These are phyloP conservation scores for Fusarium globosum DNA, from an alignment of 2,329 filamentous ascomycete genomes.

Conservation along the genomic window DNA sequence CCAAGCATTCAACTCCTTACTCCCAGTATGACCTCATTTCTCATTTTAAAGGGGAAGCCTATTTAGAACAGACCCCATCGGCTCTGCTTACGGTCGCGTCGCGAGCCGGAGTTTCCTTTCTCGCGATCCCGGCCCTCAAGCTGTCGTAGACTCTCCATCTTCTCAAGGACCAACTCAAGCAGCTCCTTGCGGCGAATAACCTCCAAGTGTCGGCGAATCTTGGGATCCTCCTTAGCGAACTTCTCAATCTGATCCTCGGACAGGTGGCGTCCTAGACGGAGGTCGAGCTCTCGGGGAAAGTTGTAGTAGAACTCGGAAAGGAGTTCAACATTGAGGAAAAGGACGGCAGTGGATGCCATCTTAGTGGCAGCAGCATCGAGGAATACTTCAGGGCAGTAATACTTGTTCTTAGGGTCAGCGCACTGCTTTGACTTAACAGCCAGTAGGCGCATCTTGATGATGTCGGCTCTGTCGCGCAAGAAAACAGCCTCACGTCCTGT, in stretches of 20 bases:
- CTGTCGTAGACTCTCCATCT: conserved; percentile 91
- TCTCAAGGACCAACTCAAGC: conserved; percentile 90
- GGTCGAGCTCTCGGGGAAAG: conserved; percentile 92
- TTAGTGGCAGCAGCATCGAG: conserved; percentile 97
- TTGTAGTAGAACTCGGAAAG: conserved; percentile 98
- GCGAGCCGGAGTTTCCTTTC: conserved; percentile 44
- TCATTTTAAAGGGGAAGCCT: conserved; percentile 25
- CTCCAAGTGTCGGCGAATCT: conserved; percentile 88
- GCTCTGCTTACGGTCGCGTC: conserved; percentile 53
- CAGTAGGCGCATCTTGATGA: conserved; percentile 88
- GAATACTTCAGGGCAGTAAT: conserved; percentile 96
- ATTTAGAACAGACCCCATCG: conserved; percentile 63
- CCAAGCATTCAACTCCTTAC: conserved; percentile 44
- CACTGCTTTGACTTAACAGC: conserved; percentile 95
- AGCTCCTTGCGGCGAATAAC: conserved; percentile 92
- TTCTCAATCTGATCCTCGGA: conserved; percentile 83
- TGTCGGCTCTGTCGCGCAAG: conserved; percentile 88
- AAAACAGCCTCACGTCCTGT: conserved; percentile 92
- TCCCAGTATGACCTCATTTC: conserved; percentile 45
- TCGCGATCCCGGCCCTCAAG: conserved; percentile 80
- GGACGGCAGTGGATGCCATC: conserved; percentile 90
- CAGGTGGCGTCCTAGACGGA: conserved; percentile 84
- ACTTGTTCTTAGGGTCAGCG: conserved; percentile 85
- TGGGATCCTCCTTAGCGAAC: conserved; percentile 93
- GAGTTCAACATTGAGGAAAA: conserved; percentile 97